These are phyloP conservation scores for Mortierella polycephala DNA, from an alignment of 371 early-diverging fungal genomes.

Conservation along the genomic window DNA sequence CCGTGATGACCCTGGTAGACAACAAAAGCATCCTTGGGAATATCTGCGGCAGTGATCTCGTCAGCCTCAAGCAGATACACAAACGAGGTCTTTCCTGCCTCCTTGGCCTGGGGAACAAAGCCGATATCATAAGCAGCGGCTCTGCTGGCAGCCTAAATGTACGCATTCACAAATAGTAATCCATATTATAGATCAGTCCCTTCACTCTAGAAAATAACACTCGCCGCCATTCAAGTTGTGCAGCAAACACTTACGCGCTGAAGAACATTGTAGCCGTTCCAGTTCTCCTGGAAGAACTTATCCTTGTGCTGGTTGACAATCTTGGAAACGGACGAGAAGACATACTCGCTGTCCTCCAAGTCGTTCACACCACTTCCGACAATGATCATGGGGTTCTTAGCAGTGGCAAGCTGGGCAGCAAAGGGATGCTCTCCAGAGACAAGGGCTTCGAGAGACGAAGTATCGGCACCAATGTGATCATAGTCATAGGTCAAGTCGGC, in stretches of 20 bases:
- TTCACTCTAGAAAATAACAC: too few species aligned
- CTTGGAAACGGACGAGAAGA: constrained; percentile 76
- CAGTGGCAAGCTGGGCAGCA: constrained; percentile 76
- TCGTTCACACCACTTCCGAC: constrained; percentile 89
- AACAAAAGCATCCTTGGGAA: constrained; percentile 94
- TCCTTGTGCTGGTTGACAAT: constrained; percentile 75
- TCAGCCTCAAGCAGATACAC: constrained; percentile 95
- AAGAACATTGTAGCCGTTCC: constrained; percentile 92
- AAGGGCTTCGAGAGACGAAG: constrained; percentile 77
- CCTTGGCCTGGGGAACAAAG: constrained; percentile 72
- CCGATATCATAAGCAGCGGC: constrained; percentile 95
- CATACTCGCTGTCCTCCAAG: constrained; percentile 73
- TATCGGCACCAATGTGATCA: constrained; percentile 81
- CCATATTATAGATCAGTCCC: too few species aligned
- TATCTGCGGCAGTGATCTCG: constrained; percentile 76
- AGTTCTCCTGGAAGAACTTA: constrained; percentile 78
- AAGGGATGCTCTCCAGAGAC: constrained; percentile 81
- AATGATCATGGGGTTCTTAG: constrained; percentile 93
- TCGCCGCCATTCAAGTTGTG: background rate
- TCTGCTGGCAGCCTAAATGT: constrained; percentile 77
- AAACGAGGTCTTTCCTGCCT: constrained; percentile 70
- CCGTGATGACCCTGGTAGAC: constrained; percentile 99
- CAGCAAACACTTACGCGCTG: constrained; percentile 74
- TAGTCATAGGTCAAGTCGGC: constrained; percentile 92
- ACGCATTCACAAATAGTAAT: too few species aligned